Evolutionary conservation across 371 early-diverging fungal genomes (phyloP).

Genomic region (Mucor plumbeus): DNA sequence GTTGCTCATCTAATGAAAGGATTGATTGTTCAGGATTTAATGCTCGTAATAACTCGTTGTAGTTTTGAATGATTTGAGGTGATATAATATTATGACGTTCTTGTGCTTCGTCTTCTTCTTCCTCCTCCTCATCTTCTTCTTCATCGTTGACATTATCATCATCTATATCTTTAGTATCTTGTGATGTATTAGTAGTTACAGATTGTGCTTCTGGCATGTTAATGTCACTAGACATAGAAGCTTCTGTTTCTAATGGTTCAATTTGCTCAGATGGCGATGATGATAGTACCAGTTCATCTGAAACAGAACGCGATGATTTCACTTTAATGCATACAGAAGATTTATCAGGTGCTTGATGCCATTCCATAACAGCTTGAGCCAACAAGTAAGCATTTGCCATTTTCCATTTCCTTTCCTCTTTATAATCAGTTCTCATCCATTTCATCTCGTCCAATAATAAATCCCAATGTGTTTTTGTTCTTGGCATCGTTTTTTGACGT

Average conservation of each 20-base stretch:
- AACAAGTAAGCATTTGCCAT: slow-evolving; percentile 74
- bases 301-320: slow-evolving; percentile 3
- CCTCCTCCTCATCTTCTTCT: slow-evolving; percentile 19
- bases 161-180: neutral
- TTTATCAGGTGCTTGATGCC: slow-evolving; percentile 80
- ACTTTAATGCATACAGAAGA: slow-evolving; percentile 65
- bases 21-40: slow-evolving; percentile 27
- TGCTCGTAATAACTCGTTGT: slow-evolving; percentile 23
- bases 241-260: neutral
- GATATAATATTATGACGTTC: slow-evolving; percentile 7
- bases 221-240: neutral
- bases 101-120: neutral
- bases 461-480: slow-evolving; percentile 88
- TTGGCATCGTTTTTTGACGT: slow-evolving; percentile 67
- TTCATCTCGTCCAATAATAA: slow-evolving; percentile 87
- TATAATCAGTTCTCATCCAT: slow-evolving; percentile 88
- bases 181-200: neutral
- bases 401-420: slow-evolving; percentile 87
- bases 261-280: neutral
- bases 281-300: neutral
- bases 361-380: slow-evolving; percentile 80
- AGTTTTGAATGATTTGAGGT: slow-evolving; percentile 19
- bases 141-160: slow-evolving; percentile 1
- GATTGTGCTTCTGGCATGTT: slow-evolving; percentile 2
- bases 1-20: slow-evolving; percentile 11